Conservation (phyloP, 164 flowering plant genomes). For the Cinnamomum chago region DNA sequence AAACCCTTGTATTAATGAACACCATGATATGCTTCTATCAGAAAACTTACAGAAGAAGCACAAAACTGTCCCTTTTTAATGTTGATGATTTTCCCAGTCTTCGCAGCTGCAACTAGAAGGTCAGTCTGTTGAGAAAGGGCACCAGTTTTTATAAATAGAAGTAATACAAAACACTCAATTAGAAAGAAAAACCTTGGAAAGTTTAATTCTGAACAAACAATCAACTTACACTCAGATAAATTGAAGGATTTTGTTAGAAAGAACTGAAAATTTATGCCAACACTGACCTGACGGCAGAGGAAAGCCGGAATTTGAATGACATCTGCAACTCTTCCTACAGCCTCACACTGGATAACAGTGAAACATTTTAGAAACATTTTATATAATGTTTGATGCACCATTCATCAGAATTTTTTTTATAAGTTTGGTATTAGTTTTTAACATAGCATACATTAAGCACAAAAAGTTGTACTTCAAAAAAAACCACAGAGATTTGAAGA, state of each 20-base stretch:
- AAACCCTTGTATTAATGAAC: neutral
- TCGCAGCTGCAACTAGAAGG: constrained; percentile 93
- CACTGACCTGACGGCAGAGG: constrained; percentile 85
- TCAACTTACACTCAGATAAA: neutral
- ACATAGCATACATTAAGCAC: neutral
- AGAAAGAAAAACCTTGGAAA: neutral
- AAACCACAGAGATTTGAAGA: neutral
- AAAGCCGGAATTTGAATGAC: constrained; percentile 97
- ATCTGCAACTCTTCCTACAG: constrained; percentile 90
- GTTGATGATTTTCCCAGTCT: constrained; percentile 90
- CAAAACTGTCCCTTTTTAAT: constrained; percentile 98
- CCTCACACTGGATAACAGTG: constrained; percentile 60
- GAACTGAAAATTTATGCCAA: neutral
- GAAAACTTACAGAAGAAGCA: constrained; percentile 78
- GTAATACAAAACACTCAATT: constrained; percentile 3
- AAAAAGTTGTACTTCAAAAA: neutral
- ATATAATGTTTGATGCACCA: neutral
- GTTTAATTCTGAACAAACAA: neutral
- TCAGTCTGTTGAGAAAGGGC: constrained; percentile 64
- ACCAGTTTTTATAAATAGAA: no score
- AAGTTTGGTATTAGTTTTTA: neutral
- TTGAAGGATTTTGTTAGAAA: neutral
- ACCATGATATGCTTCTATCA: neutral
- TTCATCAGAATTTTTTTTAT: neutral
- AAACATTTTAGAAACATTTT: neutral